These are phyloP conservation scores for Pyrus hybrid DNA, from an alignment of 331 rosid genomes.

Conservation along the genomic window DNA sequence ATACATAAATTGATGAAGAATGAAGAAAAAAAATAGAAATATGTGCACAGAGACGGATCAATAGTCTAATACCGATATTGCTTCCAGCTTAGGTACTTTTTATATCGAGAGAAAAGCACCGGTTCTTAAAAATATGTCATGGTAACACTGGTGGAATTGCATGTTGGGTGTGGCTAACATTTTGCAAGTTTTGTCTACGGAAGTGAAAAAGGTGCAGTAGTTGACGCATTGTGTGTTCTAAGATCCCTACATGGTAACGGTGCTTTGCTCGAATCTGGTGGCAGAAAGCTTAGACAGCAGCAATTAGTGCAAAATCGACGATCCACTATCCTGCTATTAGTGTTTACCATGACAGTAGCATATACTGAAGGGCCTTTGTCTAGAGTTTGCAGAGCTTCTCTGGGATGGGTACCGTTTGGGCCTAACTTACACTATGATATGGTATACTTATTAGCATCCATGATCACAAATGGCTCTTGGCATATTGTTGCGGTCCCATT, in stretches of 20 bases:
- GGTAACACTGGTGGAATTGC: too few relatives aligned
- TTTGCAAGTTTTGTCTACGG: too few relatives aligned
- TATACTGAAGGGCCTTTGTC: conserved; percentile 7
- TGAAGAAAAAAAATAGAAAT: too few relatives aligned
- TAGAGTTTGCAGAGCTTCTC: neutral
- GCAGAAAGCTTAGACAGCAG: neutral
- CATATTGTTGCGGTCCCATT: neutral
- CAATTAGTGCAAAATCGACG: neutral
- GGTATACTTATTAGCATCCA: neutral
- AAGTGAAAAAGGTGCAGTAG: too few relatives aligned
- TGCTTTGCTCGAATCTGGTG: neutral
- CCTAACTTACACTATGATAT: neutral
- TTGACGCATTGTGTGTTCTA: neutral
- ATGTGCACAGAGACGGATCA: too few relatives aligned
- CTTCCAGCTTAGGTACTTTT: too few relatives aligned
- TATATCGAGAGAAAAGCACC: too few relatives aligned
- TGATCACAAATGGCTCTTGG: neutral
- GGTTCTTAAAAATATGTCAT: too few relatives aligned
- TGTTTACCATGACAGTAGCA: neutral
- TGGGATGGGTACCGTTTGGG: neutral
- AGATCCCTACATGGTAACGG: neutral
- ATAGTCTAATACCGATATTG: too few relatives aligned
- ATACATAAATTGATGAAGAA: too few relatives aligned
- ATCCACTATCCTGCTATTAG: conserved; percentile 6
- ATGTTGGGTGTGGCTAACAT: too few relatives aligned